A percentile compares a stretch with the other conserved stretches of the same genome.
These are phyloP conservation scores for Cucumis melo DNA, from an alignment of 306 rosid species.

Conservation along the genomic window DNA sequence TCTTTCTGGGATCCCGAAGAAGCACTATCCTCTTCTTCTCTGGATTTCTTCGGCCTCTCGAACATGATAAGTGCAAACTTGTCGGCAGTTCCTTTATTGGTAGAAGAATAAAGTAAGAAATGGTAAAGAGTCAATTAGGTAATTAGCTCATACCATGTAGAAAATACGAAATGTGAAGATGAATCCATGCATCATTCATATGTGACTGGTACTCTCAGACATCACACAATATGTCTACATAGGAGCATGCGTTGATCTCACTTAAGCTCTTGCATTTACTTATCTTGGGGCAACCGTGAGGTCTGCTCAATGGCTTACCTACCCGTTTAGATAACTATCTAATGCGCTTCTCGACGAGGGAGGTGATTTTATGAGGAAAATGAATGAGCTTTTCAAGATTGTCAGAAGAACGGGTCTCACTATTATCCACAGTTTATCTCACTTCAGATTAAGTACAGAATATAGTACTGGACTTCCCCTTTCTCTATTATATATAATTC, in stretches of 20 bases:
- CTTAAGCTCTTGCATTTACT: too few relatives aligned
- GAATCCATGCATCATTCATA: background rate
- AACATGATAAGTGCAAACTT: slow-evolving; percentile 9
- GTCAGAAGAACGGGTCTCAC: background rate
- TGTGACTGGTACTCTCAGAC: background rate
- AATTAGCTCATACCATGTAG: background rate
- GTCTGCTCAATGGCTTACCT: background rate
- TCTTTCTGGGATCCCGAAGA: slow-evolving; percentile 25
- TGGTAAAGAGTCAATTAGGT: background rate
- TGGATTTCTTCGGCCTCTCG: background rate
- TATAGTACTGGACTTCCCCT: background rate
- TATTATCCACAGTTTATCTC: background rate
- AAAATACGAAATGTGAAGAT: background rate
- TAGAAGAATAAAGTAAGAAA: background rate
- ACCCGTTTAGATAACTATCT: background rate
- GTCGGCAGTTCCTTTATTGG: slow-evolving; percentile 33
- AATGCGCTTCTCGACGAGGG: background rate
- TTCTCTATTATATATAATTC: background rate
- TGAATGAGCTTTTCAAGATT: too few relatives aligned
- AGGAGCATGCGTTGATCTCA: too few relatives aligned
- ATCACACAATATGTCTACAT: background rate
- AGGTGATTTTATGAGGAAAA: background rate
- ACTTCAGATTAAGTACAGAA: background rate
- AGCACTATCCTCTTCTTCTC: slow-evolving; percentile 16
- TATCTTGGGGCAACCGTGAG: background rate